Base-by-base conservation (phyloP, 1,284 basidiomycete species). In the Coniferiporia weirii region DNA sequence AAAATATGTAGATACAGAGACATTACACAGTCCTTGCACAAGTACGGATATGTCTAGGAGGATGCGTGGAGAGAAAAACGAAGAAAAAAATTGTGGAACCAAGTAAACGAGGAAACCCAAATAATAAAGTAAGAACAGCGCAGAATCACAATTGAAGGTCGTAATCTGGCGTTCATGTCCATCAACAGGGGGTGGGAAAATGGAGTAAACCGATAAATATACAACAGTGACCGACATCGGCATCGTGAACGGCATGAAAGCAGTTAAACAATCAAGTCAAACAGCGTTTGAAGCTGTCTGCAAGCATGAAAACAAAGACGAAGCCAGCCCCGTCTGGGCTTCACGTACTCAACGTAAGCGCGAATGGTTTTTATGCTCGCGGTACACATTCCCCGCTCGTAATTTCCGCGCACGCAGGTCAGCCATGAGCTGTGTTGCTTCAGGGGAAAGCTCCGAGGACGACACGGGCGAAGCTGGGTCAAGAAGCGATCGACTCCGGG, bases 401-500 rank as follows among this genome's bases (percentile, higher is more conserved):
- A 73, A 75, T 55, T 83, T 76, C 67, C 84, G 79, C 63, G 80
- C 75, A 60, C 87, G 74, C 51, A 85, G 67, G 65, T 82, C 77
- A 58, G 73, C 71, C 88, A 89, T 89, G 66, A 90, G 77, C 66
- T 85, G 78, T 64, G 76, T 76, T 7, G 78, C 83, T 38, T 84
- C 70, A 10, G 85, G 85, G 20, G 87, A 89, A 52, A 90, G 71
- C 64, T 89, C 88, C 12, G 85, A 80, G 3, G 87, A 88, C 27
- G 80, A 84, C n/a, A 82, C 79, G n/a, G 86, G 83, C 3, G 84
- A 86, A 2, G 83, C 78, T 35, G 69, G 59, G 67, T 62, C 58
- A 67, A 45, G 46, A 64, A 60, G 68, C 1, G 66, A 64, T 19
- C 68, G 69, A 32, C 67, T 57, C 46, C 70, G 69, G 13, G 64